phyloP scores from a whole-genome alignment of 2,329 filamentous ascomycete genomes.

The Venturia asperata region DNA sequence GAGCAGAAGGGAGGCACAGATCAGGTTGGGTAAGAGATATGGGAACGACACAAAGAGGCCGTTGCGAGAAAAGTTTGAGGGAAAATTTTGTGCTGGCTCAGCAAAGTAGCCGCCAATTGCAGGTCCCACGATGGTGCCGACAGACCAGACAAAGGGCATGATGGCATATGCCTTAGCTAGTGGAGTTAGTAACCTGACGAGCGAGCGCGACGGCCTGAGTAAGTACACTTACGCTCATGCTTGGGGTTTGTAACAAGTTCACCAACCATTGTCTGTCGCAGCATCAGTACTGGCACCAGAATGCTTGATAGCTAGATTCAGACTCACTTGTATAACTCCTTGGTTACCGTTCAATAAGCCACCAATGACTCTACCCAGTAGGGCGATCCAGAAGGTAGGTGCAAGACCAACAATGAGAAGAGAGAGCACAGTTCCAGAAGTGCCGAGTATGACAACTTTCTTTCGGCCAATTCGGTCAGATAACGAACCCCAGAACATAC shows the following conservation, averaged over 20 bases:
- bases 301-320: no score
- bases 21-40: conserved; percentile 81
- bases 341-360: conserved; percentile 88
- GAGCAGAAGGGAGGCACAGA: conserved; percentile 70
- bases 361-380: conserved; percentile 67
- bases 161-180: conserved; percentile 76
- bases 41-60: conserved; percentile 72
- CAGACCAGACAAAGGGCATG: conserved; percentile 91
- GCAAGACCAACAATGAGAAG: conserved; percentile 78
- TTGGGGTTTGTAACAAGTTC: conserved; percentile 77
- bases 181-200: conserved; percentile 19
- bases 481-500: conserved; percentile 52
- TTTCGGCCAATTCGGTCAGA: conserved; percentile 36
- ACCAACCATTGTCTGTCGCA: conserved; percentile 71
- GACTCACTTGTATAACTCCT: conserved; percentile 55
- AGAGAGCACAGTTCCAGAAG: conserved; percentile 72
- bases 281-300: not conserved
- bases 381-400: conserved; percentile 74
- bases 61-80: conserved; percentile 57
- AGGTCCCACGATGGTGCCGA: conserved; percentile 80
- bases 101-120: conserved; percentile 83
- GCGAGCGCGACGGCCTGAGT: not conserved
- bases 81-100: conserved; percentile 67
- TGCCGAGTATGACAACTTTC: conserved; percentile 41
- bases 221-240: conserved; percentile 64